These are phyloP conservation scores for Scorias spongiosa DNA, from an alignment of 2,329 filamentous ascomycete species.

Conservation along the genomic window DNA sequence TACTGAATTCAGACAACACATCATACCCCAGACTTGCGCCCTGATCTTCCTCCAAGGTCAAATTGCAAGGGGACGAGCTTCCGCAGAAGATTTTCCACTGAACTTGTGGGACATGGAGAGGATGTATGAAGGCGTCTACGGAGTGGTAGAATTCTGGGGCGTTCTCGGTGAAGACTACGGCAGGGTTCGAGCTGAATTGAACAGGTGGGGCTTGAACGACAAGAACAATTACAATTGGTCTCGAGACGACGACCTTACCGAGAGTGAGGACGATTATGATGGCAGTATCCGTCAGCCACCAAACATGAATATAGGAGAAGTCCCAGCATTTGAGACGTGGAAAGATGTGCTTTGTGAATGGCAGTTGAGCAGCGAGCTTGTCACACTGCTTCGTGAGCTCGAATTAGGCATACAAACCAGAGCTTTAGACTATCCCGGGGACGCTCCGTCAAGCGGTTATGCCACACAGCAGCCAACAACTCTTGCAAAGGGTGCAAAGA, in stretches of 20 bases:
- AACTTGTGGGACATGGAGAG: conserved; percentile 97
- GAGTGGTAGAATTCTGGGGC: conserved; percentile 86
- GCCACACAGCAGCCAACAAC: conserved; percentile 2
- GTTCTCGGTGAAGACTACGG: conserved; percentile 61
- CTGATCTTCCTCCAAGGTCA: conserved; percentile 86
- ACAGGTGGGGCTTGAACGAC: not conserved
- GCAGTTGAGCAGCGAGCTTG: conserved; percentile 78
- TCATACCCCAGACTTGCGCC: conserved; percentile 88
- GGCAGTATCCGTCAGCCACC: not conserved
- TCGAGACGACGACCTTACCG: not conserved
- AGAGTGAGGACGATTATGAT: not conserved
- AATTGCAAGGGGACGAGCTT: conserved; percentile 59
- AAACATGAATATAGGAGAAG: not conserved
- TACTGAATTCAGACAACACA: conserved; percentile 78
- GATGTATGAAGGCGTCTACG: conserved; percentile 84
- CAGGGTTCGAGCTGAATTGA: not conserved
- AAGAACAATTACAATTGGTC: not conserved
- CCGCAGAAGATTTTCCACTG: conserved; percentile 78
- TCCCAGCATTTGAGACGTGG: conserved; percentile 41
- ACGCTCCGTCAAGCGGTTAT: conserved; percentile 10
- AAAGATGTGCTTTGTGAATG: conserved; percentile 77
- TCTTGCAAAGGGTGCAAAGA: conserved; percentile 2
- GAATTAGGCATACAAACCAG: conserved; percentile 72
- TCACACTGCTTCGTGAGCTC: conserved; percentile 72
- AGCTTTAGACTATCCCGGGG: conserved; percentile 40